Base-by-base conservation (phyloP, 192 early-diverging fungal species). In the Cladochytrium replicatum region DNA sequence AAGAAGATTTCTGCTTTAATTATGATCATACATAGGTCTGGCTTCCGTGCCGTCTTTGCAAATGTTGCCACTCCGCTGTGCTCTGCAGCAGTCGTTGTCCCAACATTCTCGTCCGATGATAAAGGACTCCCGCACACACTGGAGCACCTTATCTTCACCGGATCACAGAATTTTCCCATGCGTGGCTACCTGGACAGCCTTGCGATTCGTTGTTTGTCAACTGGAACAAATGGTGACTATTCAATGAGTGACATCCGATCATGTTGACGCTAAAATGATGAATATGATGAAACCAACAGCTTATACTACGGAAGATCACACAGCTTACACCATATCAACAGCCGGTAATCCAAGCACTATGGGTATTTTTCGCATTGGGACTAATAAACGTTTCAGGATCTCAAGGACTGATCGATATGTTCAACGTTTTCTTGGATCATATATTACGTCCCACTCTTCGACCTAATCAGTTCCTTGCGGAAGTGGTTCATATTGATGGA, bases 91-190 rank as follows among this genome's bases (percentile, higher is more conserved):
- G 79, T 88, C 41, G 73, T 88, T 27, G 55, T 92, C 31, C 86
- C 89, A 0, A 92, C 89, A 2, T 50, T 77, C 1, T 39, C 73
- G 4, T 40, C 59, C 24, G 71, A 81, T 65, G 67, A 86, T 51
- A 68, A 74, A 44, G 89, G 89, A 7, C 68, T 84, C n/a, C 75
- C 87, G 6, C 89, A 92, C 50, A 90, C 87, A 0, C 74, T 92
- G 3, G 89, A 91, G 53, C 75, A 82, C 74, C 70, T 92, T 51
- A 61, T 90, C 0, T 92, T 92, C 43, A 86, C 83, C 51, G 89
- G 89, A 11, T 90, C 87, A 6, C 52, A 69, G 60, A 60, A 63
- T 47, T 77, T 65, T 32, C 77, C 77, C 15, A 47, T 78, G 46
- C 73, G 80, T 42, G 86, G 87, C 6, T 88, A 77, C 39, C 72